phyloP scores from a whole-genome alignment of 805 yeast species.

The Starmerella potacharoeniae region DNA sequence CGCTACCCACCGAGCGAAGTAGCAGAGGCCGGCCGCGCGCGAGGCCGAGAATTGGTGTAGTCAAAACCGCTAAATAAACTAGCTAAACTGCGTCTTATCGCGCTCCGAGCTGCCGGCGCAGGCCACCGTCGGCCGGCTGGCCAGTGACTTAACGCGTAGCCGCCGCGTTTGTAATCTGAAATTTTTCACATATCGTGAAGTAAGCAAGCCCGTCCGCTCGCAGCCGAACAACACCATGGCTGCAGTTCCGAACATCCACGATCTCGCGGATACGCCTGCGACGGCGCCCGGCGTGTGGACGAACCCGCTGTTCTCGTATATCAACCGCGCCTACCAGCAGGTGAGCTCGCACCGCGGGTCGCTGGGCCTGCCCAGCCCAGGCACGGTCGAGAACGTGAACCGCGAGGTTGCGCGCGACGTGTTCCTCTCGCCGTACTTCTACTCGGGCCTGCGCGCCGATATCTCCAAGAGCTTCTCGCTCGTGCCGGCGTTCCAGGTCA shows the following conservation, averaged over 20 bases:
- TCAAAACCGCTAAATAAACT: too few species aligned
- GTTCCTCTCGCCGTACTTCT: constrained; percentile 75
- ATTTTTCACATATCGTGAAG: constrained; percentile 7
- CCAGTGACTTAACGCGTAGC: not conserved
- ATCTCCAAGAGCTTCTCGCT: constrained; percentile 80
- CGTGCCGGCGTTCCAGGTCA: constrained; percentile 85
- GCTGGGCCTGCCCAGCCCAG: constrained; percentile 79
- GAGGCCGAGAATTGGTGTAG: too few species aligned
- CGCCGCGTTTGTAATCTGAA: constrained; percentile 10
- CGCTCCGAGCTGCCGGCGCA: too few species aligned
- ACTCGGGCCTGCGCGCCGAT: constrained; percentile 94
- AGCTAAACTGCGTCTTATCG: too few species aligned
- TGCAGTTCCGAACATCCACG: constrained; percentile 16
- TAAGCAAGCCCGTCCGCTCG: constrained; percentile 4
- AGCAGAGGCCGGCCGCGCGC: too few species aligned
- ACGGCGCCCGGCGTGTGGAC: constrained; percentile 21
- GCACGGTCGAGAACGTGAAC: constrained; percentile 84
- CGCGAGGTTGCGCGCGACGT: constrained; percentile 93
- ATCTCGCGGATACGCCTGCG: constrained; percentile 17
- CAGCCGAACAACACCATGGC: constrained; percentile 1
- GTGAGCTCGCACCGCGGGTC: constrained; percentile 60
- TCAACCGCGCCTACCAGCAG: constrained; percentile 14
- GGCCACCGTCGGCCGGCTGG: too few species aligned
- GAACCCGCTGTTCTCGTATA: constrained; percentile 18
- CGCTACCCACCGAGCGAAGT: too few species aligned